Evolutionary conservation across 805 yeast species (phyloP).

Genomic region (Scheffersomyces ergatensis): DNA sequence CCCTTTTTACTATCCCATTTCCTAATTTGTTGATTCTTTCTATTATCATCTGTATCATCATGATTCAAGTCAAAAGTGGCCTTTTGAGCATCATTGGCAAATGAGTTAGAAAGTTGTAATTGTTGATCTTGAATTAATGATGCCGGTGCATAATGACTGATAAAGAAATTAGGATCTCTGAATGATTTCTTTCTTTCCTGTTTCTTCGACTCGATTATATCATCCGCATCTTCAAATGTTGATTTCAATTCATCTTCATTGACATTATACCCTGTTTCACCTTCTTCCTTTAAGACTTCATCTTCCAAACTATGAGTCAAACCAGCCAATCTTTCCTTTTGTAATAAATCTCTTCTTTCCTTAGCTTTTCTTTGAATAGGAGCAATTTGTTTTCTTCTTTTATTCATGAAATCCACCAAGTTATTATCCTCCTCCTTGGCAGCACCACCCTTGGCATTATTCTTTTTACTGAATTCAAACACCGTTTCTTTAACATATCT

Average conservation of each 20-base stretch:
- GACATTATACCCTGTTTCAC: slow-evolving; percentile 45
- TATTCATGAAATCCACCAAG: slow-evolving; percentile 78
- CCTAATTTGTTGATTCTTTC: slow-evolving; percentile 68
- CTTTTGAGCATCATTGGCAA: slow-evolving; percentile 77
- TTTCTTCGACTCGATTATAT: slow-evolving; percentile 19
- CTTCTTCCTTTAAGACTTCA: slow-evolving; percentile 59
- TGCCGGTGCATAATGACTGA: slow-evolving; percentile 88
- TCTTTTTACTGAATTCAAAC: slow-evolving; percentile 70
- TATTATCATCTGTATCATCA: slow-evolving; percentile 61
- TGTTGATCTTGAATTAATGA: slow-evolving; percentile 80
- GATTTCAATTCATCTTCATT: slow-evolving; percentile 47
- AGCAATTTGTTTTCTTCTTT: slow-evolving; percentile 82
- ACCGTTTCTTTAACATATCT: slow-evolving; percentile 84
- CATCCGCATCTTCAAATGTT: slow-evolving; percentile 55
- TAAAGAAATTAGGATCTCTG: slow-evolving; percentile 75
- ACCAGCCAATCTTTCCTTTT: slow-evolving; percentile 74
- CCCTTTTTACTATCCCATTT: slow-evolving; percentile 94
- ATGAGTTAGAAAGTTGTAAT: slow-evolving; percentile 54
- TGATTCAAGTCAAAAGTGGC: slow-evolving; percentile 83
- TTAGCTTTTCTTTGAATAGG: slow-evolving; percentile 78
- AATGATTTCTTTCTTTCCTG: slow-evolving; percentile 44
- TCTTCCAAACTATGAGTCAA: slow-evolving; percentile 70
- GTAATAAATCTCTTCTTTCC: slow-evolving; percentile 65
- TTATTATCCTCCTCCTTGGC: slow-evolving; percentile 39
- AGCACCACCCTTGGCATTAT: slow-evolving; percentile 17